Conservation (phyloP, 805 yeast genomes). For the Phaffomyces antillensis region DNA sequence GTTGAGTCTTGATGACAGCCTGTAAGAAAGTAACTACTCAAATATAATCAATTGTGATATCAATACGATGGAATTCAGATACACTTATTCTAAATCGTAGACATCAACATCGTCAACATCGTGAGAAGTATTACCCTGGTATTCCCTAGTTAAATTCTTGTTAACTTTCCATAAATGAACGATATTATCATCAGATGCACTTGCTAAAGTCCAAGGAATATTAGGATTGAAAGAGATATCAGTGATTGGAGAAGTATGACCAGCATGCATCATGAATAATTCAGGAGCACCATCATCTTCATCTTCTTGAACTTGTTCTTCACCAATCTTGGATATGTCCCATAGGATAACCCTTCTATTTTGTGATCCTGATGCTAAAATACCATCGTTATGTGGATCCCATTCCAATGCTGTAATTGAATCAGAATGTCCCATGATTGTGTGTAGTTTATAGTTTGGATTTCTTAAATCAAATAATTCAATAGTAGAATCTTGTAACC, state of each 20-base stretch:
- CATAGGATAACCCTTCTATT: constrained; percentile 72
- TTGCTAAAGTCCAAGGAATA: constrained; percentile 70
- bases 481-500: constrained; percentile 61
- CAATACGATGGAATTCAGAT: no score
- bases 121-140: not conserved
- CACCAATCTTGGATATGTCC: constrained; percentile 77
- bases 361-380: constrained; percentile 67
- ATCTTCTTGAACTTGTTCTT: constrained; percentile 80
- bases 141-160: constrained; percentile 28
- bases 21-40: no score
- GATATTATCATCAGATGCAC: constrained; percentile 40
- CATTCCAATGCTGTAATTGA: constrained; percentile 69
- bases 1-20: no score
- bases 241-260: constrained; percentile 72
- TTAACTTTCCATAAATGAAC: constrained; percentile 40
- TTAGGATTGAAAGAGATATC: constrained; percentile 64
- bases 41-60: no score
- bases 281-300: constrained; percentile 91
- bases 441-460: constrained; percentile 44
- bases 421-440: constrained; percentile 76
- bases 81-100: constrained; percentile 13
- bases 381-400: constrained; percentile 70
- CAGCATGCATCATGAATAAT: constrained; percentile 86
- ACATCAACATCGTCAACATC: constrained; percentile 16
- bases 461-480: constrained; percentile 59